These are phyloP conservation scores for Penicillium verrucosum DNA, from an alignment of 2,329 filamentous ascomycete genomes.

Conservation along the genomic window DNA sequence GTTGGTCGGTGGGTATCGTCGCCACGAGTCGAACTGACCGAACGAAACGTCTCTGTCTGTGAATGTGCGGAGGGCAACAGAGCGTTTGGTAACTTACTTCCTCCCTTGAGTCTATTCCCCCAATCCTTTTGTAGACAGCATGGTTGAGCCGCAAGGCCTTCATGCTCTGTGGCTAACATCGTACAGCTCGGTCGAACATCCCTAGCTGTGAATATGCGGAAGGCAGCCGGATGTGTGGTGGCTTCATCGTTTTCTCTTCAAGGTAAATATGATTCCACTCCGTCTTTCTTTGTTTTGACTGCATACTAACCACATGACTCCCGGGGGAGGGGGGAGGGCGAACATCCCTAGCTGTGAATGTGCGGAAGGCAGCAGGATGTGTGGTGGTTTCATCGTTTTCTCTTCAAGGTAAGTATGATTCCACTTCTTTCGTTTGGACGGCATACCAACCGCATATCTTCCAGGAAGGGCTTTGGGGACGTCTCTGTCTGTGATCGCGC, in stretches of 20 bases:
- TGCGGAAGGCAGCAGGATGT: not conserved
- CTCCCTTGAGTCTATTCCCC: not conserved
- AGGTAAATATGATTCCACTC: not conserved
- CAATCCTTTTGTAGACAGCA: not conserved
- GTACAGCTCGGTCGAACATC: not conserved
- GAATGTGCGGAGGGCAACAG: not conserved
- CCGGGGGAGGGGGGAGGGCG: too few species aligned
- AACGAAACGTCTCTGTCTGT: not conserved
- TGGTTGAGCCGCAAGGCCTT: not conserved
- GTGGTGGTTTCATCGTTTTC: not conserved
- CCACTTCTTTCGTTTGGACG: too few species aligned
- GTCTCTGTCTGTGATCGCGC: not conserved
- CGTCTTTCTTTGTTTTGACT: too few species aligned
- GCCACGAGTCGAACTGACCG: not conserved
- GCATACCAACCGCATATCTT: too few species aligned
- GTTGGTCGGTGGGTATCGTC: not conserved
- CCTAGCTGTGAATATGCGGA: not conserved
- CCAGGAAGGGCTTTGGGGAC: not conserved
- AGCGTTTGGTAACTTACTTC: not conserved
- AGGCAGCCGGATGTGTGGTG: not conserved
- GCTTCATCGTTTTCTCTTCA: not conserved
- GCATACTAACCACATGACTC: too few species aligned
- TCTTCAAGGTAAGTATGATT: not conserved
- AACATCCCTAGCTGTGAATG: not conserved
- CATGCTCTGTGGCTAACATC: not conserved